Evolutionary conservation across 2,329 filamentous ascomycete genomes (phyloP).

Genomic region (Trichoderma oligosporum): DNA sequence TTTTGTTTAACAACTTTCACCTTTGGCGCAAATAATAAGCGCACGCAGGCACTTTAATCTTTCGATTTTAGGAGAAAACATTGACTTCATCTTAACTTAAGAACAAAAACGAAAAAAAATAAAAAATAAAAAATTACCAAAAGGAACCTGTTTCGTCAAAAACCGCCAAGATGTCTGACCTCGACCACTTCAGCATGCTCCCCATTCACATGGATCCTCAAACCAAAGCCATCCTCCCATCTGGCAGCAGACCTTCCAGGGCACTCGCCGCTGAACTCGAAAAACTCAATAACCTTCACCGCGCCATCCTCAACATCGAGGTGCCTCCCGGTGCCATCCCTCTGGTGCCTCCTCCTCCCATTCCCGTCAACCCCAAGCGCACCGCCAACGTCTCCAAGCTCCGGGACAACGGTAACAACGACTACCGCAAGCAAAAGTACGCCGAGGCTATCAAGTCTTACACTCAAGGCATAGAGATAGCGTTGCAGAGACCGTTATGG

Average conservation of each 20-base stretch:
- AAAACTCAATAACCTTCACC: slow-evolving; percentile 75
- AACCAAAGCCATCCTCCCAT: slow-evolving; percentile 63
- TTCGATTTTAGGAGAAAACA: too few relatives aligned
- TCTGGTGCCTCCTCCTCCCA: slow-evolving; percentile 73
- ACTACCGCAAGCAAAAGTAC: slow-evolving; percentile 74
- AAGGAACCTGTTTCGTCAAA: slow-evolving; percentile 2
- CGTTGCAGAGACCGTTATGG: slow-evolving; percentile 75
- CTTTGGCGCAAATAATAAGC: background rate
- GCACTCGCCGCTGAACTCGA: slow-evolving; percentile 62
- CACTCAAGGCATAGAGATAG: slow-evolving; percentile 86
- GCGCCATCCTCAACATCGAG: slow-evolving; percentile 56
- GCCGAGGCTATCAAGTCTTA: slow-evolving; percentile 77
- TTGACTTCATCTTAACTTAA: too few relatives aligned
- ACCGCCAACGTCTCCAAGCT: slow-evolving; percentile 84
- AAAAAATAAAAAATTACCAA: background rate
- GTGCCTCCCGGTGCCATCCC: slow-evolving; percentile 54
- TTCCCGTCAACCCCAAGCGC: slow-evolving; percentile 91
- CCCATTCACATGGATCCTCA: slow-evolving; percentile 77
- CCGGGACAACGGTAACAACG: slow-evolving; percentile 78
- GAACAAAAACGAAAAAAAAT: background rate
- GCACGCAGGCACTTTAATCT: too few relatives aligned
- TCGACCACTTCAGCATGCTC: slow-evolving; percentile 75
- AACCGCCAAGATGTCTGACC: slow-evolving; percentile 48
- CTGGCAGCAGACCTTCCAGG: slow-evolving; percentile 35
- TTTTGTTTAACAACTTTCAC: too few relatives aligned